phyloP scores from a whole-genome alignment of 257 asterid species.

The Apocynum venetum region DNA sequence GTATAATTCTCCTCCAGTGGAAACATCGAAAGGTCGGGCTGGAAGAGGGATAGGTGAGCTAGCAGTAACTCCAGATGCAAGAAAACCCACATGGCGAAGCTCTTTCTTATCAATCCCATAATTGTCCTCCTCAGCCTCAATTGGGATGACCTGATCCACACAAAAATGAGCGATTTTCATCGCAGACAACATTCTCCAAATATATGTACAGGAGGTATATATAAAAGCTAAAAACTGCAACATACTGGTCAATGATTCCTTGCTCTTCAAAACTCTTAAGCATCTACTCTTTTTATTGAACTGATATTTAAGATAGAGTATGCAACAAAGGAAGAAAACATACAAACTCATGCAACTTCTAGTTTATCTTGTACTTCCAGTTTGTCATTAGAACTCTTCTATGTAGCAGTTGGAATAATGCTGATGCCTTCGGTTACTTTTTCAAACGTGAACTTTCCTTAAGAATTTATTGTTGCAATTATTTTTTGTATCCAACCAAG shows the following conservation, averaged over 20 bases:
- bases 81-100: slow-evolving; percentile 6
- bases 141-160: slow-evolving; percentile 29
- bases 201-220: neutral
- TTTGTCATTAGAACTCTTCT: neutral
- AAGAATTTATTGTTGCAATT: no score
- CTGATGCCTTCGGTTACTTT: neutral
- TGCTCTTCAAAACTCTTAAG: neutral
- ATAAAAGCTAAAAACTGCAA: neutral
- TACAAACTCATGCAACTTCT: neutral
- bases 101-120: slow-evolving; percentile 26
- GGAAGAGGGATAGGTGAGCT: slow-evolving; percentile 60
- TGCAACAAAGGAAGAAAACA: neutral
- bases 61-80: slow-evolving; percentile 17
- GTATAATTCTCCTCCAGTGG: slow-evolving; percentile 40
- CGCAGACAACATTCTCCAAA: neutral
- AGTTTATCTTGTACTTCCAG: neutral
- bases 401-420: neutral
- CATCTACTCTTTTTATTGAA: neutral
- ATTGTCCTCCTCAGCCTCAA: slow-evolving; percentile 25
- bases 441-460: no score
- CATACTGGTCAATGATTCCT: neutral
- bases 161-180: neutral
- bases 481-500: no score
- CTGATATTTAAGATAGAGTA: neutral
- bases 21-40: slow-evolving; percentile 13